Base-by-base conservation (phyloP, 129 eudicot genomes). In the Escallonia rubra region DNA sequence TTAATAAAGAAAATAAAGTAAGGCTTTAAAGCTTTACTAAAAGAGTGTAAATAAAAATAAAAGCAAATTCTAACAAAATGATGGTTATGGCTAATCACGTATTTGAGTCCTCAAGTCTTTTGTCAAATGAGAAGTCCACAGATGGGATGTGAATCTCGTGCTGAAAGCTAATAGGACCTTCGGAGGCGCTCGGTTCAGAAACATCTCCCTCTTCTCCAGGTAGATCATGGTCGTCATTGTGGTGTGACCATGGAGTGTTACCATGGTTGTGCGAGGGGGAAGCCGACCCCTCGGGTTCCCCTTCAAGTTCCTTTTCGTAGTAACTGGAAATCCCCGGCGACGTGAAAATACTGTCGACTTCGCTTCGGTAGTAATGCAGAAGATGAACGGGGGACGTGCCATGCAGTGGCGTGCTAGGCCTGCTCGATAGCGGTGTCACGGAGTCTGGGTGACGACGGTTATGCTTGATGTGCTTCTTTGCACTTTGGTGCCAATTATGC, bases 371-470 rank as follows among this genome's bases (percentile, higher is more conserved):
- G 46, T 81, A 66, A 65, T 76, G 76, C 61, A 85, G 41, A 41
- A 85, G 84, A 68, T 81, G 87, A 53, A 78, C 52, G 0, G 90
- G 87, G 15, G 90, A 85, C 75, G 63, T 60, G 59, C 43, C 55
- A 47, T 38, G 57, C 4, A 81, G 64, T 54, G 83, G 84, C 38
- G 84, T 81, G 12, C 44, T 56, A 0, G 80, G 82, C 44, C 68
- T 54, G 72, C 86, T 85, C 2, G 81, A 57, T 74, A 69, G 51
- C 7, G 84, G 86, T 48, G 75, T 64, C 42, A 13, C 38, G 5
- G 76, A 50, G 45, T 65, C 59, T 60, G 73, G 67, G 3, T 52
- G 76, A 23, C 34, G 34, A 0, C 72, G 75, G 72, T 50, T 75
- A 55, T 80, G 65, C 13, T 83, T 86, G 57, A 83, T 41, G 46